Evolutionary conservation across 1,284 basidiomycete species (phyloP), one percentile per base, ranked within the genome.

Genomic region (Papiliotrema laurentii): DNA sequence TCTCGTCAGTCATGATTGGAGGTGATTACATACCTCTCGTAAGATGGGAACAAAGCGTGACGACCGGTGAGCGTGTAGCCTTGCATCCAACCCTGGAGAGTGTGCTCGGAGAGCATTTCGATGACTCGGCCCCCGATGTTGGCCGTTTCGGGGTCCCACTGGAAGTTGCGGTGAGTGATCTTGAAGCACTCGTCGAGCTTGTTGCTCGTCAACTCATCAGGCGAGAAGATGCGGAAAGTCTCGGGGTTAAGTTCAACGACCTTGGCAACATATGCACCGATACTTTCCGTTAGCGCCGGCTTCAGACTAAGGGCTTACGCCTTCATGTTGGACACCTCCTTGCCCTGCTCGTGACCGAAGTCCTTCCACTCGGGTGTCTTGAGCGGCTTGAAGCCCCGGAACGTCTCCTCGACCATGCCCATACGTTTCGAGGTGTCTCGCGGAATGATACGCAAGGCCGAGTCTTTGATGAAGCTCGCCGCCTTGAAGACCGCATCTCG

Each of bases 61-160:
- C 89, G 80, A 16, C 89, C 77, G 16, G 75, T 75, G 34, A 68
- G 50, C 40, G 85, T 87, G 69, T 89, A 91, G 2, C 88, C 88
- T 69, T 90, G 86, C 21, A 89, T 76, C 82, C 87, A 89, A 21
- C 85, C 89, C 69, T 92, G 86, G 53, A 87, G 84, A 2, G 87
- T 90, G 66, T 91, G 88, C 72, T 91, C 87, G 2, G 85, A 88
- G 24, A 92, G 80, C 60, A 91, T 89, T 74, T 93, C 89, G 51
- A 90, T 80, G 45, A 92, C 82, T 11, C 88, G 82, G 0, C 88
- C 89, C 33, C 37, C 88, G 36, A 68, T 69, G 52, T 82, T 76
- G 11, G 76, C 82, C 9, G 60, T 64, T 55, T 75, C 71, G 1
- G 77, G 76, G 63, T 92, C 89, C 86, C 63, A 62, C 72, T 92